Conservation (phyloP, 768 basidiomycete genomes). For the Rhizopogon roseolus region DNA sequence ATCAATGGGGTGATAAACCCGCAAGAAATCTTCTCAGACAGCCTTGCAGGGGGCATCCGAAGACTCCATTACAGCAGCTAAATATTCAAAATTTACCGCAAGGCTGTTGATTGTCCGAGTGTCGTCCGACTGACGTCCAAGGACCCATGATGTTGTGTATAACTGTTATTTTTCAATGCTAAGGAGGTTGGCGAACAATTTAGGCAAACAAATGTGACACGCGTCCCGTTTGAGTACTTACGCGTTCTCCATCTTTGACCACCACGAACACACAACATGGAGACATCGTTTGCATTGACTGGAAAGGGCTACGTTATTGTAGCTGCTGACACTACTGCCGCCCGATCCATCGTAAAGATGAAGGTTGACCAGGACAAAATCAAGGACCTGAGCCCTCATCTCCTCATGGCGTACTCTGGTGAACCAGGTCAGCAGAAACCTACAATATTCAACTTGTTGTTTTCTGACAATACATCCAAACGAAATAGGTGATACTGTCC, state of each 20-base stretch:
- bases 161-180: constrained; percentile 1
- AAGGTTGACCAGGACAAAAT: constrained; percentile 97
- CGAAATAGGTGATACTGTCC: constrained; percentile 81
- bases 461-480: not conserved
- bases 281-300: constrained; percentile 84
- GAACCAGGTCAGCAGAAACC: constrained; percentile 67
- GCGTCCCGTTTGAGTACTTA: constrained; percentile 18
- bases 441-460: constrained; percentile 1
- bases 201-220: constrained; percentile 21
- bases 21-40: too few relatives aligned
- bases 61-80: too few relatives aligned
- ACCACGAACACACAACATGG: constrained; percentile 50
- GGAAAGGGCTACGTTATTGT: constrained; percentile 94
- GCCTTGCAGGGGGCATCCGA: too few relatives aligned
- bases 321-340: constrained; percentile 86
- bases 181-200: constrained; percentile 7
- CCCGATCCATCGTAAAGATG: constrained; percentile 95
- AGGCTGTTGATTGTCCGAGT: too few relatives aligned
- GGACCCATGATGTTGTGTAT: too few relatives aligned
- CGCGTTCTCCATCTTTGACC: constrained; percentile 11
- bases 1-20: too few relatives aligned
- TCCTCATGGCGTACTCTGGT: constrained; percentile 93
- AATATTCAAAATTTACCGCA: too few relatives aligned
- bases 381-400: constrained; percentile 82
- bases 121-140: too few relatives aligned